Evolutionary conservation across 225 moss, liverwort and hornwort genomes (phyloP), one percentile per base, ranked within the genome.

Genomic region (Polytrichum commune): DNA sequence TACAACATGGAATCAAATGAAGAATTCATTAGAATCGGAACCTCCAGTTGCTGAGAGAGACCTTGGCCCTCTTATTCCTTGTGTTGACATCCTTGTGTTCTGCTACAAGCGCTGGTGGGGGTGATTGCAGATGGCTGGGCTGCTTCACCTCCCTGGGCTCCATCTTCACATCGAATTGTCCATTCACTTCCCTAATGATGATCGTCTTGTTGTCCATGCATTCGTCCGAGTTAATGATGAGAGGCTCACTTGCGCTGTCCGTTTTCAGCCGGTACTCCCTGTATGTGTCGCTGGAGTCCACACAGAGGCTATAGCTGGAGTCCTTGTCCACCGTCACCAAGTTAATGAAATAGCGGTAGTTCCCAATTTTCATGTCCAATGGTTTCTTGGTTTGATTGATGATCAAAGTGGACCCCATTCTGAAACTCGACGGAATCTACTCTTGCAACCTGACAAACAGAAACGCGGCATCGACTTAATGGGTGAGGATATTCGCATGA

Each of bases 121-220:
- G 46, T 46, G 46, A 16, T 46, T 1, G 46, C 16, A 46, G 46
- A 46, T 46, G 46, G 16, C 46, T 46, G 46, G 46, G 46, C 46
- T 46, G 46, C n/a, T 3, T 58, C 58, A 58, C 1, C 8, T 27
- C 68, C 55, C 68, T 63, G 2, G 77, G 68, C 35, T 77, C 77
- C 19, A 24, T 68, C 56, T 73, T 67, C 55, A 73, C 54, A 0
- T 54, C 64, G 19, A 77, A 23, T 67, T 72, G 67, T 63, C 77
- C 72, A 22, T 73, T n/a, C 72, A 72, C 72, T 72, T 77, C 68
- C 28, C 27, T 77, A 63, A 77, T 73, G 27, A 68, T 63, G 63
- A 77, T 63, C 19, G 67, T 57, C 68, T 67, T 68, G 38, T 73
- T 68, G 68, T 78, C 73, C 28, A 73, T 68, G 30, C 65, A 74